A percentile compares a stretch with the other conserved stretches of the same genome.
Evolutionary conservation across 1,284 basidiomycete species (phyloP).

Genomic region (Fomes fomentarius): DNA sequence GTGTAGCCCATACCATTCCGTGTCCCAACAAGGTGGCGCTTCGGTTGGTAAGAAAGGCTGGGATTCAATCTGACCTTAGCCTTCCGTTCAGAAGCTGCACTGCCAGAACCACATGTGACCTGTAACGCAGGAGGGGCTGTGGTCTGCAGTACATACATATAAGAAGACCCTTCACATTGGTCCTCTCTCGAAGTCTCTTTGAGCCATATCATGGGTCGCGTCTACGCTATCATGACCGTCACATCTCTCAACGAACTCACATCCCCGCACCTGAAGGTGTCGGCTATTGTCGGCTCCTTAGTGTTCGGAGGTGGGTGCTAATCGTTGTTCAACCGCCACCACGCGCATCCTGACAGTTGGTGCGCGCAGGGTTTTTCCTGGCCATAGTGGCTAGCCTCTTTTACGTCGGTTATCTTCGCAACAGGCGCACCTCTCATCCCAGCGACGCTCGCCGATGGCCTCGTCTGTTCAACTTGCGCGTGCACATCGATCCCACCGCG

Average conservation of each 20-base stretch:
- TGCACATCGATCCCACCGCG: not conserved
- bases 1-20: too few relatives aligned
- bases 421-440: not conserved
- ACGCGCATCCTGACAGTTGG: not conserved
- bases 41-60: too few relatives aligned
- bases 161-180: too few relatives aligned
- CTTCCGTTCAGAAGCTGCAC: too few relatives aligned
- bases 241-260: not conserved
- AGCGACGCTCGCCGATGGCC: not conserved
- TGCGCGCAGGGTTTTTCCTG: constrained; percentile 3
- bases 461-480: not conserved
- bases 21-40: too few relatives aligned
- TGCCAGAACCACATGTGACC: too few relatives aligned
- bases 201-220: too few relatives aligned
- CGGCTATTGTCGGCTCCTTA: constrained; percentile 2
- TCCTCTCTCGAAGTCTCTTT: too few relatives aligned
- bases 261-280: not conserved
- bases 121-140: too few relatives aligned
- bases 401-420: not conserved
- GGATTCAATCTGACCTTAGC: too few relatives aligned
- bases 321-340: not conserved
- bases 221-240: too few relatives aligned
- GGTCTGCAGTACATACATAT: too few relatives aligned
- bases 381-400: not conserved
- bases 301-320: constrained; percentile 4